phyloP scores from a whole-genome alignment of 1,284 basidiomycete genomes.

The Wallemia ichthyophaga region DNA sequence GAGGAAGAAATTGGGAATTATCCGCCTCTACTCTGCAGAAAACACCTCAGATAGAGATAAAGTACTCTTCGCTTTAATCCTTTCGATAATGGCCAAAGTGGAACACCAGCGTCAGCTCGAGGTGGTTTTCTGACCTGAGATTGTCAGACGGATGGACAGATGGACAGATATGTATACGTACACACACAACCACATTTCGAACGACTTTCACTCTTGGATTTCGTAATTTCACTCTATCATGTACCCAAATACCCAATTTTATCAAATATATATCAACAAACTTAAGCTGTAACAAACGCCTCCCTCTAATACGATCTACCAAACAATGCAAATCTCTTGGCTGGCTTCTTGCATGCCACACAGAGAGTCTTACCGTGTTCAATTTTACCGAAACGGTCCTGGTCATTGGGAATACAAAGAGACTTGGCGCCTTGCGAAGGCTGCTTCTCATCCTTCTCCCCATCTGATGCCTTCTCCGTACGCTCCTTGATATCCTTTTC shows the following conservation, averaged over 20 bases:
- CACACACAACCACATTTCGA: too few species aligned
- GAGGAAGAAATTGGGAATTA: background rate
- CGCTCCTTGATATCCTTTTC: constrained; percentile 97
- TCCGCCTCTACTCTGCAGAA: background rate
- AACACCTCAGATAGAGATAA: background rate
- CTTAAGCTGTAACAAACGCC: too few species aligned
- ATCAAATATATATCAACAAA: too few species aligned
- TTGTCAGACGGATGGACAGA: too few species aligned
- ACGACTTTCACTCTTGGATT: too few species aligned
- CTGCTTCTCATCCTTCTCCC: constrained; percentile 68
- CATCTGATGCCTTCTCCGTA: constrained; percentile 21
- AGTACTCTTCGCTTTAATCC: background rate
- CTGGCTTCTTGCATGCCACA: constrained; percentile 47
- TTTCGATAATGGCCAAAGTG: background rate
- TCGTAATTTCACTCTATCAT: too few species aligned
- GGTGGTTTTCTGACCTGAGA: too few species aligned
- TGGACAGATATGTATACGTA: too few species aligned
- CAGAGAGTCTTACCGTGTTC: constrained; percentile 54
- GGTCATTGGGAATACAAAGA: constrained; percentile 87
- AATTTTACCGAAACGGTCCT: constrained; percentile 44
- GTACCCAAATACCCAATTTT: too few species aligned
- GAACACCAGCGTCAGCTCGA: background rate
- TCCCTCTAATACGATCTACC: constrained; percentile 1
- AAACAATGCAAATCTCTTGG: constrained; percentile 31
- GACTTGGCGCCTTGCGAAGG: constrained; percentile 97